These are phyloP conservation scores for Fusarium poae DNA, from an alignment of 2,329 filamentous ascomycete genomes.

Conservation along the genomic window DNA sequence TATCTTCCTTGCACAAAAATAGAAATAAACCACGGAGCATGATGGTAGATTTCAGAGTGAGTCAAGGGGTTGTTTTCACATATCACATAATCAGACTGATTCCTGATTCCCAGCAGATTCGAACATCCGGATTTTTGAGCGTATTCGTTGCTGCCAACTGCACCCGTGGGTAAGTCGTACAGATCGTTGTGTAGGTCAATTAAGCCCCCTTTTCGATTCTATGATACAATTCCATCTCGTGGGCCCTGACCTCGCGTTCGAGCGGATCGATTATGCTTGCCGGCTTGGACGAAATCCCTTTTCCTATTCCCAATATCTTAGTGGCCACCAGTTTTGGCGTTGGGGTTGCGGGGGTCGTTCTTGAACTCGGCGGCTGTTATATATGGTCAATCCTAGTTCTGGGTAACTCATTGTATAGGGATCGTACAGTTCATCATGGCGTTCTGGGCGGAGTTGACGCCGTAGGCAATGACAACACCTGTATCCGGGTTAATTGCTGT, in stretches of 20 bases:
- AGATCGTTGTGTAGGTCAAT: conserved; percentile 52
- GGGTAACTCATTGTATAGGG: conserved; percentile 10
- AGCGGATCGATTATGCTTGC: conserved; percentile 48
- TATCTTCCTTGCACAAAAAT: conserved; percentile 87
- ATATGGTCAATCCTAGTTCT: conserved; percentile 47
- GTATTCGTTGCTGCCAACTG: conserved; percentile 6
- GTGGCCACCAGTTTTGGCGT: conserved; percentile 63
- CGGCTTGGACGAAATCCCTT: conserved; percentile 43
- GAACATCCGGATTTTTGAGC: conserved; percentile 10
- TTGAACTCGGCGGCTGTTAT: conserved; percentile 88
- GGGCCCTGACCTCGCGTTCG: conserved; percentile 41
- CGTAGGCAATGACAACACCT: conserved; percentile 91
- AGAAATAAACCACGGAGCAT: conserved; percentile 78
- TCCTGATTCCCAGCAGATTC: conserved; percentile 11
- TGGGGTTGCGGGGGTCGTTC: conserved; percentile 94
- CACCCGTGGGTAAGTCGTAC: conserved; percentile 9
- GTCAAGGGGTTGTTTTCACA: conserved; percentile 66
- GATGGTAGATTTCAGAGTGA: conserved; percentile 83
- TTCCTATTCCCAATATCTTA: conserved; percentile 52
- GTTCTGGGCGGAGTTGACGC: conserved; percentile 86
- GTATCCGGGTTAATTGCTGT: conserved; percentile 47
- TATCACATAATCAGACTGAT: conserved; percentile 12
- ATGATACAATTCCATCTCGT: conserved; percentile 59
- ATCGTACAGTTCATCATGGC: conserved; percentile 79
- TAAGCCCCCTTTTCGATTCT: conserved; percentile 54